phyloP scores from a whole-genome alignment of 1,139 yeast genomes.

The Taphrina betulina region DNA sequence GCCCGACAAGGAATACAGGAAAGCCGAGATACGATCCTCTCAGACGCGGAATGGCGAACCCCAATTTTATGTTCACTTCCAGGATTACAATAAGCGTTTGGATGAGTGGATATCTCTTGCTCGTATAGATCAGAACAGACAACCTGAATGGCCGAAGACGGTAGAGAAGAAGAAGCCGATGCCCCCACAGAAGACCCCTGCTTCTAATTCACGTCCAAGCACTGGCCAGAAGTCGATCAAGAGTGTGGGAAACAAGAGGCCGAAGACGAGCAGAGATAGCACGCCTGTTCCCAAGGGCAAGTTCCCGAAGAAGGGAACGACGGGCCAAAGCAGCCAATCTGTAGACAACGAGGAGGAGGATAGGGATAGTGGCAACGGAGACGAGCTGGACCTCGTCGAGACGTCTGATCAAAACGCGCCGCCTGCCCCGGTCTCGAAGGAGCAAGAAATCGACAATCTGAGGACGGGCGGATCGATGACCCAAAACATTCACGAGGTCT shows the following conservation, averaged over 20 bases:
- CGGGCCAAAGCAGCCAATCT: conserved; percentile 27
- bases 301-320: conserved; percentile 44
- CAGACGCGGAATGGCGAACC: conserved; percentile 73
- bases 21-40: conserved; percentile 81
- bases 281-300: conserved; percentile 51
- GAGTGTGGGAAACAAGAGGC: conserved; percentile 26
- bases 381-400: conserved; percentile 82
- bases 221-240: conserved; percentile 40
- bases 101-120: conserved; percentile 88
- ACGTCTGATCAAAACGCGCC: conserved; percentile 34
- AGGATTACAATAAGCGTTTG: conserved; percentile 85
- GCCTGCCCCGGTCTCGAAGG: conserved; percentile 72
- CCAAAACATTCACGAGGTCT: conserved; percentile 79
- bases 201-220: conserved; percentile 34
- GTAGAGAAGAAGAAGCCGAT: conserved; percentile 42
- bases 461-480: conserved; percentile 97
- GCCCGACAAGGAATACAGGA: conserved; percentile 66
- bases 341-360: conserved; percentile 37
- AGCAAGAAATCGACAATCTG: conserved; percentile 86
- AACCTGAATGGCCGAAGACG: conserved; percentile 69
- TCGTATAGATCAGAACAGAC: conserved; percentile 66
- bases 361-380: conserved; percentile 52
- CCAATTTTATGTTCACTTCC: conserved; percentile 89
- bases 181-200: conserved; percentile 39
- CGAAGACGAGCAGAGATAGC: conserved; percentile 11